Evolutionary conservation across 164 flowering plant genomes (phyloP).

Genomic region (Cinnamomum chago): DNA sequence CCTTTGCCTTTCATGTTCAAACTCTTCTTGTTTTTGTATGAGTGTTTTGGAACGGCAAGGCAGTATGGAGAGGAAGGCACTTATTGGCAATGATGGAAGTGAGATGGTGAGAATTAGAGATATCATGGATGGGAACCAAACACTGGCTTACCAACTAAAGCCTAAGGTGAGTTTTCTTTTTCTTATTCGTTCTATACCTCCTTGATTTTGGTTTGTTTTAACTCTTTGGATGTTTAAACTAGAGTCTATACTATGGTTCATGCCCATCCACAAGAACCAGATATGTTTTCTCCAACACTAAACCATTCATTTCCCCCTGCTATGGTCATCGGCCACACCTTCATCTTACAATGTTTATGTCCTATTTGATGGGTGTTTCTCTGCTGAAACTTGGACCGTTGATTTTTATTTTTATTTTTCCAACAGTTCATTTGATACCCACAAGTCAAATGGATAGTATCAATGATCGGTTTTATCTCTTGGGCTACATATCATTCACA

Average conservation of each 20-base stretch:
- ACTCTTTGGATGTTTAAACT: not conserved
- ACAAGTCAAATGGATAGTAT: not conserved
- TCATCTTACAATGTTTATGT: not conserved
- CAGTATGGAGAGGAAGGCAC: constrained; percentile 41
- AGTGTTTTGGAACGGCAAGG: constrained; percentile 26
- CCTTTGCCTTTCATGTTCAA: constrained; percentile 42
- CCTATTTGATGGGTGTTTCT: not conserved
- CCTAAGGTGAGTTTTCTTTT: constrained; percentile 48
- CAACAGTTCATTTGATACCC: not conserved
- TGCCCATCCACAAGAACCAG: not conserved
- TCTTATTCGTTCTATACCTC: not conserved
- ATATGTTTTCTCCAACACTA: not conserved
- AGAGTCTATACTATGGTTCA: not conserved
- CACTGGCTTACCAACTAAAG: constrained; percentile 69
- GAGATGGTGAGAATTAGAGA: constrained; percentile 49
- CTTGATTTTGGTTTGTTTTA: not conserved
- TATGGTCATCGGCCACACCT: too few relatives aligned
- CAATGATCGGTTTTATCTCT: not conserved
- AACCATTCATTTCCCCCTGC: too few relatives aligned
- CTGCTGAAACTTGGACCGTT: not conserved
- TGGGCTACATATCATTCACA: not conserved
- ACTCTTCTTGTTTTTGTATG: constrained; percentile 57
- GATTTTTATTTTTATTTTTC: too few relatives aligned
- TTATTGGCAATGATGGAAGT: constrained; percentile 27
- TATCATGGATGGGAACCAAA: constrained; percentile 48